Evolutionary conservation across 1,284 basidiomycete genomes (phyloP).

Genomic region (Phenoliferia sp.): DNA sequence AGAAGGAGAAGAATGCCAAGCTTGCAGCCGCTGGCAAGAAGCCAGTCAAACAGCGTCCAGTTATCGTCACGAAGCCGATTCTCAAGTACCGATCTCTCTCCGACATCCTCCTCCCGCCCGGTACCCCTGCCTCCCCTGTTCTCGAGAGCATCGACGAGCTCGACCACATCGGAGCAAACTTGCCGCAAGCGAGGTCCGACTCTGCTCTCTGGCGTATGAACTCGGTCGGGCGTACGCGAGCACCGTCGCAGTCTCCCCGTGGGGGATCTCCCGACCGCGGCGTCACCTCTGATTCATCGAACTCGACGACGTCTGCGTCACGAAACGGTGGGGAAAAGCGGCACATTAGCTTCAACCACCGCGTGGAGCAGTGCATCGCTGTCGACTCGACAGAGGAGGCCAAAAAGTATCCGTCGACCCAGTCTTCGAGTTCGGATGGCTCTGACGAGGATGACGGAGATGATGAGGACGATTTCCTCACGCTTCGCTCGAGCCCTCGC

Average conservation of each 20-base stretch:
- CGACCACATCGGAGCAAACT: slow-evolving; percentile 20
- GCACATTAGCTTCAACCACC: slow-evolving; percentile 97
- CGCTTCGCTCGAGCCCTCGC: slow-evolving; percentile 34
- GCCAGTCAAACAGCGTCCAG: slow-evolving; percentile 39
- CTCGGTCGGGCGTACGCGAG: slow-evolving; percentile 21
- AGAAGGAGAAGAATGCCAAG: slow-evolving; percentile 20
- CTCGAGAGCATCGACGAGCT: slow-evolving; percentile 41
- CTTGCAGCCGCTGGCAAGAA: slow-evolving; percentile 44
- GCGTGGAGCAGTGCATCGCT: slow-evolving; percentile 96
- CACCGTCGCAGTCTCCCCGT: slow-evolving; percentile 19
- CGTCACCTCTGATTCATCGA: slow-evolving; percentile 22
- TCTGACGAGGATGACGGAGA: slow-evolving; percentile 48
- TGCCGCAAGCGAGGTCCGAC: slow-evolving; percentile 24
- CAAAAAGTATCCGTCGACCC: slow-evolving; percentile 4
- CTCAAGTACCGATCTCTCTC: slow-evolving; percentile 91
- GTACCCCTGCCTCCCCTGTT: slow-evolving; percentile 47
- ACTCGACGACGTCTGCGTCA: slow-evolving; percentile 9
- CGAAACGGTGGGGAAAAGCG: slow-evolving; percentile 38
- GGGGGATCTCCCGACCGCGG: slow-evolving; percentile 24
- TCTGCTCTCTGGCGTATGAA: slow-evolving; percentile 32
- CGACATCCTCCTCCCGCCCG: slow-evolving; percentile 64
- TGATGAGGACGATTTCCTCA: slow-evolving; percentile 59
- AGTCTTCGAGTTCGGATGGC: slow-evolving; percentile 4
- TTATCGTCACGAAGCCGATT: slow-evolving; percentile 65
- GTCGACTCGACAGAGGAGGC: slow-evolving; percentile 52